Base-by-base conservation (phyloP, 2,329 filamentous ascomycete genomes). In the Ophiostoma novo-ulmi region DNA sequence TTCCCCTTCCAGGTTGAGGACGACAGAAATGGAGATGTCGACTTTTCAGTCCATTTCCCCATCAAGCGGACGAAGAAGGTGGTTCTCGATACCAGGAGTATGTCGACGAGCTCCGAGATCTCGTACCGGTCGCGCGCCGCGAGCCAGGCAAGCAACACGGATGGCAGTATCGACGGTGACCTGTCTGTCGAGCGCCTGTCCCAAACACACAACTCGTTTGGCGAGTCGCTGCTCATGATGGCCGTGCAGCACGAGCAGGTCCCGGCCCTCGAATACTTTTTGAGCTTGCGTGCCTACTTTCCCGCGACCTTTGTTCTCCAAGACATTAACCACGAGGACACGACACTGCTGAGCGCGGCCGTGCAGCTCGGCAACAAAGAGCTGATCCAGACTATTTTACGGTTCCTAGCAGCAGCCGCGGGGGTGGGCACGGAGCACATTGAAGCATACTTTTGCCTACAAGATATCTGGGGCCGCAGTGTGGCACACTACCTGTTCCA, bases 401-500 rank as follows among this genome's bases (percentile, higher is more conserved):
- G 90, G 70, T 92, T 90, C 77, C 80, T 97, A 38, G 84, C 89
- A 74, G 82, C 73, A 2, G 72, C 76, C 17, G 39, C 71, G 83
- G 69, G 83, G 82, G 70, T 83, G 82, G 48, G 84, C 22, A 82
- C 87, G 69, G 80, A 83, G 20, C 82, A 86, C 67, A 79, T 96
- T 39, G 79, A 82, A 63, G 81, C 83, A 7, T 98, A 99, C 77
- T 80, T 98, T 67, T 83, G 87, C 4, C 83, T 86, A 72, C 90
- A 94, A 76, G 95, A 99, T 77, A 88, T 86, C 52, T 90, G 93
- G 82, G 95, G 94, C 31, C 89, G 95, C 75, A 97, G 93, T 73
- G 87, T 92, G 69, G 95, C 91, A n/a, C 95, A 99, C 79, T 99
- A 99, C 78, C 84, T 99, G 20, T 99, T 99, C 81, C 91, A 97